Evolutionary conservation across 2,329 filamentous ascomycete species (phyloP), one percentile per base, ranked within the genome.

Genomic region (Fusarium guadeloupense): DNA sequence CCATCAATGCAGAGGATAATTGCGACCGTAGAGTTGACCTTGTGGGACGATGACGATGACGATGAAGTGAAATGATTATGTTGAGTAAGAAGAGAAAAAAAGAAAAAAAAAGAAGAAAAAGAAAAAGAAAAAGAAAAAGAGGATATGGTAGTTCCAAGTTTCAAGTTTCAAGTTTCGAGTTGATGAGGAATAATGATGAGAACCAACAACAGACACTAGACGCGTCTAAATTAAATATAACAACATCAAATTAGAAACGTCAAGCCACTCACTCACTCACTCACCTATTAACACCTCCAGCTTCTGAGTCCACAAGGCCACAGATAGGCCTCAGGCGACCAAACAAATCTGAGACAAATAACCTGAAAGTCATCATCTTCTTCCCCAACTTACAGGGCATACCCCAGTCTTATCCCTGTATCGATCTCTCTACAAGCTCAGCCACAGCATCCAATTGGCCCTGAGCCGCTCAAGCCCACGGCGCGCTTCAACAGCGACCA

Each of bases 401-500:
- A 31, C 20, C 47, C 59, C 43, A 63, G 54, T 33, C 43, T 13
- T 23, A 62, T 54, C 56, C 53, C 50, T 65, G 59, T 31, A 59
- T 43, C 49, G 46, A 53, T 49, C 37, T 30, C 38, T 53, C 9
- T 28, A 38, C 17, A 23, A 33, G 37, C 35, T 19, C n/a, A 39
- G 52, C 47, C 49, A 51, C 42, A 45, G 39, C 42, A 54, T 60
- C 66, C 66, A 65, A 68, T 68, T 62, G 66, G 47, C 28, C 30
- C 21, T n/a, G 30, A 20, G 35, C 49, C 33, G 37, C 51, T 14
- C 19, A 45, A 34, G 40, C 33, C 31, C 30, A 43, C 31, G 42
- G 50, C 65, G 66, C 66, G 66, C 66, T 69, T 69, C 63, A 61
- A 63, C 49, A 42, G 38, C 26, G 28, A 39, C 57, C 58, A 54